phyloP scores from a whole-genome alignment of 208 protist species.

The Acanthamoeba culbertsoni region DNA sequence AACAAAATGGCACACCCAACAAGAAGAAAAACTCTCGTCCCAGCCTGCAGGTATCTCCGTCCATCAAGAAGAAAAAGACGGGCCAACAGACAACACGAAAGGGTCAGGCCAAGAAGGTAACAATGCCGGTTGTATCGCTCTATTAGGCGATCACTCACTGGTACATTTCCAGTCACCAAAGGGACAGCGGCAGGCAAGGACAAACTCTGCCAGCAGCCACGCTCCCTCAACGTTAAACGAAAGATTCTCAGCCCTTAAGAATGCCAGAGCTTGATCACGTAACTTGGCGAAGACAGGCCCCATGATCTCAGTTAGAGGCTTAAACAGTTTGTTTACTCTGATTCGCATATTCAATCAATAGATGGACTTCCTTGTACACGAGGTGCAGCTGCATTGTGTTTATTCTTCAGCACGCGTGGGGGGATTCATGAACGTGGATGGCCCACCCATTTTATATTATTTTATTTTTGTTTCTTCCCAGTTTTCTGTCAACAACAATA shows the following conservation, averaged over 20 bases:
- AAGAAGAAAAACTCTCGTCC: not conserved
- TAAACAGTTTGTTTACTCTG: too few relatives aligned
- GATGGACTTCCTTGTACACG: too few relatives aligned
- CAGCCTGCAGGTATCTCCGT: not conserved
- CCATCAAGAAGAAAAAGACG: conserved; percentile 16
- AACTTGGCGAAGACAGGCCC: too few relatives aligned
- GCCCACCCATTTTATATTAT: too few relatives aligned
- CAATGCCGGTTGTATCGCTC: not conserved
- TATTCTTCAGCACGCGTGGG: too few relatives aligned
- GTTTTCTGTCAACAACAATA: too few relatives aligned
- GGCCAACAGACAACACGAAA: not conserved
- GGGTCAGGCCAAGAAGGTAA: not conserved
- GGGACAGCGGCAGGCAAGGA: not conserved
- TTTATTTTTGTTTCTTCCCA: too few relatives aligned
- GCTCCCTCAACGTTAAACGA: not conserved
- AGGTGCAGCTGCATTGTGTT: too few relatives aligned
- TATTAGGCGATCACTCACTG: not conserved
- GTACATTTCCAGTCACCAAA: not conserved
- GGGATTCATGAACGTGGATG: too few relatives aligned
- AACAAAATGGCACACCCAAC: not conserved
- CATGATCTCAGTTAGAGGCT: too few relatives aligned
- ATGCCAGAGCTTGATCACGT: not conserved
- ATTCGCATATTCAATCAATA: too few relatives aligned
- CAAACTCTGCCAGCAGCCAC: not conserved
- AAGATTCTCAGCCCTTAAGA: not conserved